A percentile compares a stretch with the other conserved stretches of the same genome.
These are phyloP conservation scores for Clausena lansium DNA, from an alignment of 345 rosid species.

Conservation along the genomic window DNA sequence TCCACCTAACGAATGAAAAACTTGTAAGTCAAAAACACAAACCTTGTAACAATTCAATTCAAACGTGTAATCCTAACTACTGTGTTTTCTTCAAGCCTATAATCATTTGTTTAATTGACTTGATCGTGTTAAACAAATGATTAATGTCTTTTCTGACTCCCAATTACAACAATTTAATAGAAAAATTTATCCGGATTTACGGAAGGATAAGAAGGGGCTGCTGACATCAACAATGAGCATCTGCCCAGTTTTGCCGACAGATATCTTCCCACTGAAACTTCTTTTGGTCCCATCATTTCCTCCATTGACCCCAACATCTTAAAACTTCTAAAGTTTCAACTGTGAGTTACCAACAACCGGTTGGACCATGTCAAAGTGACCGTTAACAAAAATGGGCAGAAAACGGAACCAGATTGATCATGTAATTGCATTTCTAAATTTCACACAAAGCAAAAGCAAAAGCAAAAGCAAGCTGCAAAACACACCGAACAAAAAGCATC, in stretches of 20 bases:
- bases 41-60: not conserved
- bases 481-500: not conserved
- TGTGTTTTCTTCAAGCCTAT: constrained; percentile 1
- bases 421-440: not conserved
- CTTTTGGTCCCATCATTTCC: constrained; percentile 8
- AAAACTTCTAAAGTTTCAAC: constrained; percentile 1
- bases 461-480: no score
- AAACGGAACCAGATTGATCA: not conserved
- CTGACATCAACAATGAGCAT: constrained; percentile 12
- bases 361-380: not conserved
- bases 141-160: constrained; percentile 14
- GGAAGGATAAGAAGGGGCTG: constrained; percentile 13
- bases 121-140: constrained; percentile 4
- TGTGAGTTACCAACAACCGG: not conserved
- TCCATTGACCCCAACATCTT: not conserved
- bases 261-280: constrained; percentile 15
- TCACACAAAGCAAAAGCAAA: not conserved
- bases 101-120: constrained; percentile 23
- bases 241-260: constrained; percentile 7
- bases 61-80: not conserved
- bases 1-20: not conserved
- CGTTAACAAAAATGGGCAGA: not conserved
- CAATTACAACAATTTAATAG: not conserved
- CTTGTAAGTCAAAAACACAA: constrained; percentile 8
- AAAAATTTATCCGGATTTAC: constrained; percentile 1